Base-by-base conservation (phyloP, 805 yeast genomes). In the Nakazawaea laoshanensis region DNA sequence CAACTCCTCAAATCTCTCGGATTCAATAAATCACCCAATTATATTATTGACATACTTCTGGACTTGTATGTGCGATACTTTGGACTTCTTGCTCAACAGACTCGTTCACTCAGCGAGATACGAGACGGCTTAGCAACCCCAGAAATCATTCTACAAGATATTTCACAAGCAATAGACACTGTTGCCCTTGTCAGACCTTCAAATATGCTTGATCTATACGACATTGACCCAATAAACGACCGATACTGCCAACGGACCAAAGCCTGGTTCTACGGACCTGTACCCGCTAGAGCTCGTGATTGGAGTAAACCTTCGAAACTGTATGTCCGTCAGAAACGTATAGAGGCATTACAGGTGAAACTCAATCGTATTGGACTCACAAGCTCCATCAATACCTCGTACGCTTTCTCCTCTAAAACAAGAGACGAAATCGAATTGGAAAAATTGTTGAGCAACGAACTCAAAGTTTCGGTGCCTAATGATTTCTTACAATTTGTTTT, bases 1-100 rank as follows among this genome's bases (percentile, higher is more conserved):
- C 77, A 79, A 55, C 59, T 79, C 4, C 65, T 89, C 33, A 75
- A 85, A 40, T 75, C 92, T 0, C 71, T 77, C 19, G 98, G 98
- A 0, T 85, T 87, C 47, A 95, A 85, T 40, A 68, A 76, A 45
- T 76, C 88, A 42, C 65, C 76, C 32, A 83, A 89, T 6, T 63
- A 73, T 6, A 70, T 81, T 1, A 61, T 89, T 7, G 88, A 86
- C 47, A 67, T 77, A 2, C 44, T 87, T n/a, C 77, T 94, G 0
- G 96, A 87, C 47, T 48, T 89, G 2, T 75, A 80, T 49, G 58
- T 82, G 12, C 67, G 80, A 37, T 79, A 77, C 49, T 53, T 89
- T 27, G 59, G 61, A 30, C 55, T 76, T 12, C 48, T 89, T 14
- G 53, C 76, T 2, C 43, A 55, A 9, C 73, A 74, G 31, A 60